These are phyloP conservation scores for Pyrenochaeta sp. DNA, from an alignment of 2,329 filamentous ascomycete species.

Conservation along the genomic window DNA sequence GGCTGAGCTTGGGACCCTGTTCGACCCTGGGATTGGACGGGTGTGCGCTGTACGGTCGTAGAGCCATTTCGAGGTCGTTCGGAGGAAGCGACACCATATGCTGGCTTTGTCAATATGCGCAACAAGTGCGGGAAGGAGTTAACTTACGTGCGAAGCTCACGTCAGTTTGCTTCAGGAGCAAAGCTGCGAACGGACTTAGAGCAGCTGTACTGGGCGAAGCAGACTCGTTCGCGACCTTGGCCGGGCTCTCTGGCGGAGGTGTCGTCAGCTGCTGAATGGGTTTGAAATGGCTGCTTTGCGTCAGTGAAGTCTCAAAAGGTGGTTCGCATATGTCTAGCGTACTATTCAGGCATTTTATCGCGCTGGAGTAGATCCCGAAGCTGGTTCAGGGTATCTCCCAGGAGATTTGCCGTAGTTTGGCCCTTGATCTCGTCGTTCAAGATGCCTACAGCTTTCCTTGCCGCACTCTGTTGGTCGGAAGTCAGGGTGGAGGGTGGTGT, in stretches of 20 bases:
- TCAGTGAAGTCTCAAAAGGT: constrained; percentile 19
- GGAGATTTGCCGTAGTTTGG: constrained; percentile 66
- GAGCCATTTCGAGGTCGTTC: constrained; percentile 16
- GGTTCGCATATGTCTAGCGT: constrained; percentile 32
- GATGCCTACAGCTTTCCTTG: constrained; percentile 65
- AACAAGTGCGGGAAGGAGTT: background rate
- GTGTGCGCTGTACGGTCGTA: constrained; percentile 15
- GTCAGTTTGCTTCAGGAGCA: constrained; percentile 57
- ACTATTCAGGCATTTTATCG: constrained; percentile 75
- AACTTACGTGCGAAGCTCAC: constrained; percentile 46
- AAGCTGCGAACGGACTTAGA: constrained; percentile 62
- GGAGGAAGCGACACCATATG: constrained; percentile 15
- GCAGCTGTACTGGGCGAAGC: constrained; percentile 21
- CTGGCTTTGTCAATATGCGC: constrained; percentile 26
- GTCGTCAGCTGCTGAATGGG: constrained; percentile 38
- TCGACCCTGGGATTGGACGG: constrained; percentile 16
- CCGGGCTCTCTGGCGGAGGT: constrained; percentile 38
- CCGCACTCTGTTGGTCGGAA: constrained; percentile 57
- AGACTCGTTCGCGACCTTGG: constrained; percentile 26
- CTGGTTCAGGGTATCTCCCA: constrained; percentile 76
- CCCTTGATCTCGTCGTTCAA: constrained; percentile 74
- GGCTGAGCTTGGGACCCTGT: constrained; percentile 13
- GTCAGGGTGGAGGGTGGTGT: constrained; percentile 47
- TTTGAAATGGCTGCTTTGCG: constrained; percentile 40
- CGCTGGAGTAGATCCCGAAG: constrained; percentile 76